Base-by-base conservation (phyloP, 2,329 filamentous ascomycete genomes). In the Fusarium globosum region DNA sequence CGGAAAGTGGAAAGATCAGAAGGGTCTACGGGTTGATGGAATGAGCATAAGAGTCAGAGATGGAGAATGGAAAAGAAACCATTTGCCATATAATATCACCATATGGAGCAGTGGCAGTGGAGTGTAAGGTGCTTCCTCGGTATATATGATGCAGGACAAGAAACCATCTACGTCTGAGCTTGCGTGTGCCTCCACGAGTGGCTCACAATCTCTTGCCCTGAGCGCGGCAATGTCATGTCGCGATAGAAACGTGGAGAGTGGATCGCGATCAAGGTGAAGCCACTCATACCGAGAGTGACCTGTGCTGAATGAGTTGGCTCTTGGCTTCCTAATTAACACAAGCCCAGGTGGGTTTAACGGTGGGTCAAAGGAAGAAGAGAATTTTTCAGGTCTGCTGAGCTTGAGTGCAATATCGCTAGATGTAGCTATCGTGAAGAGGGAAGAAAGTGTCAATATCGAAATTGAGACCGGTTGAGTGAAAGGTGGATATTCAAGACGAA, bases 381-480 rank as follows among this genome's bases (percentile, higher is more conserved):
- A 36, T 36, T 76, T 70, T 77, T 75, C 61, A 68, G 64, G 76
- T 77, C 76, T 70, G 68, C 63, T 77, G 75, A 77, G 72, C 69
- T 53, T 49, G 62, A 68, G 61, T 53, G 48, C 39, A 61, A 61
- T 61, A 38, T 56, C 59, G 49, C 48, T 45, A 56, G 16, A 38
- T 61, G 55, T 55, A 53, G 48, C 61, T 69, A 58, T 69, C 58
- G 51, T 65, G 65, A 61, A 55, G 43, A 41, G 62, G 41, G 49
- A 59, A 49, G 42, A 59, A 42, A 53, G 49, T 43, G 61, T 71
- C 66, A 68, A 76, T 70, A 68, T 76, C 65, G 75, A 68, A 59
- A 56, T 62, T 62, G 69, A 59, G 55, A 33, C 46, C 42, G 51
- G 61, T 42, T 61, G 55, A 65, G 43, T 42, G 52, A 26, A 33